Evolutionary conservation across 768 basidiomycete genomes (phyloP).

Genomic region (Hortiboletus flavorubellus): DNA sequence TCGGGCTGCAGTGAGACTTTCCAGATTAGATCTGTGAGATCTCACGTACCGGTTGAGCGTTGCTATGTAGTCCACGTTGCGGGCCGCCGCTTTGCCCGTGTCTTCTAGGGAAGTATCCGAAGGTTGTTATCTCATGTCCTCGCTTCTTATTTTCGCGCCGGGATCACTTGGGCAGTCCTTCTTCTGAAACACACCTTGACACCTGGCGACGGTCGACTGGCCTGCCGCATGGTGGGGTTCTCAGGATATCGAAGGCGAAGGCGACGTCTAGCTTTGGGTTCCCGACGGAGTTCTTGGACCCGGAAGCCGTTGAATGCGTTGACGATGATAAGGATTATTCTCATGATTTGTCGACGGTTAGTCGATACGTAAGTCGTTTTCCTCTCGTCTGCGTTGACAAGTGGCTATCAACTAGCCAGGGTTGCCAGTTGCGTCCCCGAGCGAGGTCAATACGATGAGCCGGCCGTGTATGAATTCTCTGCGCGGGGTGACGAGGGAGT

Average conservation of each 20-base stretch:
- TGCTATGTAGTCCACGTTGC: background rate
- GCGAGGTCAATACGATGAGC: background rate
- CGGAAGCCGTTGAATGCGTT: background rate
- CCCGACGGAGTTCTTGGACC: background rate
- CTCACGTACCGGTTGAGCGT: background rate
- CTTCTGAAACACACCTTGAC: slow-evolving; percentile 9
- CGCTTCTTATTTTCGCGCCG: background rate
- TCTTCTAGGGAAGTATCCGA: background rate
- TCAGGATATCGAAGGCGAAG: background rate
- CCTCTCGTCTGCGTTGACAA: background rate
- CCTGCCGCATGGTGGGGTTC: background rate
- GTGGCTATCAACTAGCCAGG: background rate
- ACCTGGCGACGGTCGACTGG: background rate
- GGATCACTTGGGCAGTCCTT: background rate
- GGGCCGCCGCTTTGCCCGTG: too few relatives aligned
- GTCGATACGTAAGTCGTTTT: slow-evolving; percentile 10
- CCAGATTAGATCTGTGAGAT: too few relatives aligned
- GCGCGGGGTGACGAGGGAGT: background rate
- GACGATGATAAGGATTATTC: slow-evolving; percentile 12
- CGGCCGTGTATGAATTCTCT: background rate
- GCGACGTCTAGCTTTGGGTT: slow-evolving; percentile 1
- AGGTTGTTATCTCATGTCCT: background rate
- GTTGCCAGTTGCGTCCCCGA: background rate
- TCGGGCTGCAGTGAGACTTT: too few relatives aligned
- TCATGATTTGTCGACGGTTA: slow-evolving; percentile 3